Evolutionary conservation across 2,329 filamentous ascomycete genomes (phyloP), one percentile per base, ranked within the genome.

Genomic region (Clarireedia paspali): DNA sequence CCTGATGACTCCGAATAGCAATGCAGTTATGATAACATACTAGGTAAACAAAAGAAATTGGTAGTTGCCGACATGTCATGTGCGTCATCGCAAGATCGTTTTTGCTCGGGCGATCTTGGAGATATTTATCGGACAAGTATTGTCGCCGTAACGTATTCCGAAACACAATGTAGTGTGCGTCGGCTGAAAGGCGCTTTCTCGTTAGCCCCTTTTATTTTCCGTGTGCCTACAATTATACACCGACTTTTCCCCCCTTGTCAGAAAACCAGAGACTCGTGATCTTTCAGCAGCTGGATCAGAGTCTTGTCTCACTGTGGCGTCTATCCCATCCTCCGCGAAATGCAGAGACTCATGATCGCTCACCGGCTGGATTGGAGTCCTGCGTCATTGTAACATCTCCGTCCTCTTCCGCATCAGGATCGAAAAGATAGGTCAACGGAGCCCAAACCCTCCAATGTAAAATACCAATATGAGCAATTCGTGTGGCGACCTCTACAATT

Each of bases 401-500:
- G 9, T 64, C 59, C 3, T 65, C 62, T 10, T 64, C 62, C 2
- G 56, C 61, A 51, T 66, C 62, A 3, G 66, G 65, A 58, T 67
- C 61, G 2, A 67, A 64, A 20, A 70, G 62, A 68, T 96, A 96
- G 12, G 87, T 83, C 53, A 95, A 75, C 2, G 82, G 81, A 1
- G 82, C 81, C 90, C 91, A 97, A 3, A 96, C 87, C 49, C 89
- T 81, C 91, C 91, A 96, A 71, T 96, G 91, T 24, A 97, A 74
- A 5, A 94, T 78, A 14, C 88, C 84, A 46, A 96, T 82, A 67
- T 96, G 92, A 5, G 89, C 86, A 50, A 96, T 77, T 47, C 89
- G 83, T 46, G 84, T 86, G 1, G 89, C 83, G 69, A 96, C 82
- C 57, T 90, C 85, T 45, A 79, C 77, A 39, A 88, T 61, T 23